Evolutionary conservation across 2,329 filamentous ascomycete species (phyloP).

Genomic region (Triangularia setosa): DNA sequence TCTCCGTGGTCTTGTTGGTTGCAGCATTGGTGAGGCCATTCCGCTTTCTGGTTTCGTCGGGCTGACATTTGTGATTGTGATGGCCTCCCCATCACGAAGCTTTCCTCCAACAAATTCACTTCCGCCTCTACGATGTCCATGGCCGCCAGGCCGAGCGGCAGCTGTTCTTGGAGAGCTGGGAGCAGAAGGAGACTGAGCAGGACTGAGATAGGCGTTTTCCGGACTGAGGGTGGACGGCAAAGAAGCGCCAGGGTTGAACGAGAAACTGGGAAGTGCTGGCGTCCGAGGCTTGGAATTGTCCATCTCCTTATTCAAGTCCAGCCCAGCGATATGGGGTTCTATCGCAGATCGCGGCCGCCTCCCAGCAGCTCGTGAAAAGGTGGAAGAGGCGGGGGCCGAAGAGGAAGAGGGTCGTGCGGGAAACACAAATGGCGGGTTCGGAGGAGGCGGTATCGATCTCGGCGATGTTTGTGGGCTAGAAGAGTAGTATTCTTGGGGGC

Average conservation of each 20-base stretch:
- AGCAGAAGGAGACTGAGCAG: slow-evolving; percentile 53
- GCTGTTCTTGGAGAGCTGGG: slow-evolving; percentile 46
- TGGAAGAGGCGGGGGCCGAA: slow-evolving; percentile 45
- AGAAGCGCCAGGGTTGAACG: slow-evolving; percentile 51
- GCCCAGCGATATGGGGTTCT: slow-evolving; percentile 38
- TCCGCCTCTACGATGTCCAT: slow-evolving; percentile 74
- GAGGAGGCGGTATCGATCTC: slow-evolving; percentile 41
- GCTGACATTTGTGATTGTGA: slow-evolving; percentile 63
- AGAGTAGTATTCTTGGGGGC: slow-evolving; percentile 23
- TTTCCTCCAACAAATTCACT: slow-evolving; percentile 86
- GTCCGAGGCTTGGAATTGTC: slow-evolving; percentile 32
- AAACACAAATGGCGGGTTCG: slow-evolving; percentile 64
- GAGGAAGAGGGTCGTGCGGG: slow-evolving; percentile 48
- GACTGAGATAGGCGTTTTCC: slow-evolving; percentile 45
- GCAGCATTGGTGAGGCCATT: slow-evolving; percentile 53
- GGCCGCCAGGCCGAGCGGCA: slow-evolving; percentile 55
- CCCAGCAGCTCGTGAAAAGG: slow-evolving; percentile 45
- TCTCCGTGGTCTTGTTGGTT: slow-evolving; percentile 51
- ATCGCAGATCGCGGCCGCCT: slow-evolving; percentile 53
- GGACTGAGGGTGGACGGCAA: slow-evolving; percentile 29
- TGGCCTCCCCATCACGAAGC: slow-evolving; percentile 52
- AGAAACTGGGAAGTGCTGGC: slow-evolving; percentile 50
- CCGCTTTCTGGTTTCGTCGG: slow-evolving; percentile 62
- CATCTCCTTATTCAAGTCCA: slow-evolving; percentile 29
- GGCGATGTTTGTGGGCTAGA: slow-evolving; percentile 34